Conservation (phyloP, 306 rosid genomes). For the Quercus aquifolioides region DNA sequence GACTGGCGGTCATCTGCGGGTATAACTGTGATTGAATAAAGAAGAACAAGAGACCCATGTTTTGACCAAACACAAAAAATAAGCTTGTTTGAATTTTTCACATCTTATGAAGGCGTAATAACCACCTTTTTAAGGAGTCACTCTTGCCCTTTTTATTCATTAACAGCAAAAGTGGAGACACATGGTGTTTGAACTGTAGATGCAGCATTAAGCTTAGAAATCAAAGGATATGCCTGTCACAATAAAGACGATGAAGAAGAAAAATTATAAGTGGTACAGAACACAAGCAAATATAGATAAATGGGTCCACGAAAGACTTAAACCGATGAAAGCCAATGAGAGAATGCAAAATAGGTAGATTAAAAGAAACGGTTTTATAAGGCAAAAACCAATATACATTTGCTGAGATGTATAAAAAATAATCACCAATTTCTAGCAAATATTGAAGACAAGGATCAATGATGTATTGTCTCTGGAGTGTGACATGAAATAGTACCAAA, state of each 20-base stretch:
- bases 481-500: constrained; percentile 16
- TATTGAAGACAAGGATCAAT: constrained; percentile 30
- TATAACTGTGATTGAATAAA: too few species aligned
- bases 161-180: too few species aligned
- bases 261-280: not conserved
- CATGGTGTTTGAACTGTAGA: too few species aligned
- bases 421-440: constrained; percentile 28
- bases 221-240: not conserved
- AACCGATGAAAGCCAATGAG: not conserved
- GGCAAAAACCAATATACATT: constrained; percentile 34
- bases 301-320: constrained; percentile 1
- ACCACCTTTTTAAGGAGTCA: too few species aligned
- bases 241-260: not conserved
- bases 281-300: not conserved
- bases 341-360: constrained; percentile 4
- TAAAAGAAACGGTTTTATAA: constrained; percentile 5
- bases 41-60: too few species aligned
- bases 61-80: too few species aligned
- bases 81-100: too few species aligned
- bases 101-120: too few species aligned
- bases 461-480: constrained; percentile 18
- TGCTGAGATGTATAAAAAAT: constrained; percentile 27
- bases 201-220: too few species aligned
- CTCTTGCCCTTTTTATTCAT: too few species aligned
- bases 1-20: too few species aligned